Evolutionary conservation across 371 early-diverging fungal genomes (phyloP), one percentile per base, ranked within the genome.

Genomic region (Basidiobolus meristosporus): DNA sequence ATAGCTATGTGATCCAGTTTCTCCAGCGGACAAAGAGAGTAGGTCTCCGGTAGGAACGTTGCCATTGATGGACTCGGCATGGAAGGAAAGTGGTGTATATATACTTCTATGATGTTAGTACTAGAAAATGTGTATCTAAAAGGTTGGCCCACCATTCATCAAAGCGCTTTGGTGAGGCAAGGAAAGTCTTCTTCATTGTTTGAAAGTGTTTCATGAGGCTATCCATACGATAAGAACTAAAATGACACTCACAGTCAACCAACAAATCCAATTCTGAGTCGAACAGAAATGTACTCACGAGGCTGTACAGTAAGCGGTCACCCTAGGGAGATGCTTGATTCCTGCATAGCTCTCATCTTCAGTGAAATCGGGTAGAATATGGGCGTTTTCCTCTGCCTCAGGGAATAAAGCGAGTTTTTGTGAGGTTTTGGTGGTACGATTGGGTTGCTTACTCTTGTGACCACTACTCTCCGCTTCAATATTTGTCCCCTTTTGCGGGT

Each of bases 371-470:
- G 56, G 51, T 11, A 59, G 57, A 7, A 57, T 49, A 10, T 49
- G 51, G 19, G 54, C 61, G 18, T 47, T 49, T 7, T 48, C 51
- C 7, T 75, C 73, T 17, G 62, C 70, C 44, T 81, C 82, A 10
- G 95, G 91, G 40, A 95, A 78, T 23, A 95, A 56, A 0, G 82
- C 78, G 3, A 91, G 66, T 60, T 95, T 95, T 50, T 89, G 89
- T 16, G 82, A 76, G 16, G 77, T 71, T 55, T 89, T 90, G 16
- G 87, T 87, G 7, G 89, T 90, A 50, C 91, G 68, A 22, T 70
- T 62, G 6, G 77, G 79, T 26, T 50, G 53, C 41, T 61, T 58
- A 29, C 43, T 36, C 26, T 56, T 56, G 26, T 26, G 26, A 26
- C 26, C 26, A 26, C 3, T 3, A 3, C 26, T 9, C 9, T 26